Conservation (phyloP, 2,329 filamentous ascomycete genomes). For the Graphiopsis chlorocephala region DNA sequence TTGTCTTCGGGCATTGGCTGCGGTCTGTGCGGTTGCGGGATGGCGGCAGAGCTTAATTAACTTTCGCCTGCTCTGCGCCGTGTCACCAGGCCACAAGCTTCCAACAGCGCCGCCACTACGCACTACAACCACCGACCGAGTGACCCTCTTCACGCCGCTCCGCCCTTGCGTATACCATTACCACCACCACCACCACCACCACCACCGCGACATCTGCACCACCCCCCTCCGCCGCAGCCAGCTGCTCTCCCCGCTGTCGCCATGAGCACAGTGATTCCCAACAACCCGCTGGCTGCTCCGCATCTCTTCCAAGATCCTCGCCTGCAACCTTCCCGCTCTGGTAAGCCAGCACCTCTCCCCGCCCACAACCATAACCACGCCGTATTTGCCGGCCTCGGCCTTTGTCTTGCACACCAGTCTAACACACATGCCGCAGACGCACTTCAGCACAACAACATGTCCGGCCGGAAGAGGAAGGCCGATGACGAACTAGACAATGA, state of each 20-base stretch:
- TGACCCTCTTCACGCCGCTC: not conserved
- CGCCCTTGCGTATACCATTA: slow-evolving; percentile 3
- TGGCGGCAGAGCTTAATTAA: not conserved
- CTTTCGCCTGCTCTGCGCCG: not conserved
- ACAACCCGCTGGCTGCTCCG: slow-evolving; percentile 57
- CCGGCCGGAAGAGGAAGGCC: slow-evolving; percentile 78
- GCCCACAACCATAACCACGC: slow-evolving; percentile 29
- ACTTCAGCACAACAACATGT: slow-evolving; percentile 43
- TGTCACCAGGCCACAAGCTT: not conserved
- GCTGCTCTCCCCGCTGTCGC: slow-evolving; percentile 16
- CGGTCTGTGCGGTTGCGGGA: not conserved
- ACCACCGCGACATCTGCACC: not conserved
- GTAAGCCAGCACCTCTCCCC: slow-evolving; percentile 44
- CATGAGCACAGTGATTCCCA: slow-evolving; percentile 63
- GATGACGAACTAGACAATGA: slow-evolving; percentile 65
- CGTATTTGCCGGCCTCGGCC: slow-evolving; percentile 32
- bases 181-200: not conserved
- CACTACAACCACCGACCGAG: not conserved
- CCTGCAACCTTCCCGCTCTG: slow-evolving; percentile 58
- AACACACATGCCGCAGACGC: slow-evolving; percentile 32
- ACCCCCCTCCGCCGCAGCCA: slow-evolving; percentile 2
- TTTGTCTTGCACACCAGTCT: slow-evolving; percentile 33
- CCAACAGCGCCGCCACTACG: slow-evolving; percentile 8
- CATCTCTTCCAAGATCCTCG: slow-evolving; percentile 61
- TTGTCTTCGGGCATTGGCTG: slow-evolving; percentile 13